A percentile compares a stretch with the other conserved stretches of the same genome.
Conservation (phyloP, 2,329 filamentous ascomycete genomes). For the Ceratocystis diversiconidia region DNA sequence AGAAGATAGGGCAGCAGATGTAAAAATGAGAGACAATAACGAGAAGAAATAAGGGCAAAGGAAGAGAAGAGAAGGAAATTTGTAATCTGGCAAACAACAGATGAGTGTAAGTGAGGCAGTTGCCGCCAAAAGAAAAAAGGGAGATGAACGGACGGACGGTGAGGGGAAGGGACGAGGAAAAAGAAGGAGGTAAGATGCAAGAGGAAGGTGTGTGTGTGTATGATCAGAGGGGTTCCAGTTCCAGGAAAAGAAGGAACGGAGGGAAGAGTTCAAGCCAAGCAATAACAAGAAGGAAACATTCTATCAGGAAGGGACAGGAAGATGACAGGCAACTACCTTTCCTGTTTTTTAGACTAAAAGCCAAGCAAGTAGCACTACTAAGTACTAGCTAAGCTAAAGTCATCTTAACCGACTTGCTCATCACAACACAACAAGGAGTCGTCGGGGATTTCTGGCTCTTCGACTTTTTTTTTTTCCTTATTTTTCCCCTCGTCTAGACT, state of each 20-base stretch:
- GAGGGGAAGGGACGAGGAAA: neutral
- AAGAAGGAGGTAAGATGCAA: neutral
- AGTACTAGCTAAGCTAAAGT: neutral
- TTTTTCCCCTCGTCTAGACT: neutral
- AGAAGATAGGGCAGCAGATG: neutral
- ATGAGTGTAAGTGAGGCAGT: neutral
- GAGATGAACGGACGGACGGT: neutral
- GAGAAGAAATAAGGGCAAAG: neutral
- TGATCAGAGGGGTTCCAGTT: constrained; percentile 1
- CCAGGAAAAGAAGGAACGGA: neutral
- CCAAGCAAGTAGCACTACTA: neutral
- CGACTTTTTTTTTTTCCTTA: neutral
- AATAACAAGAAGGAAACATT: neutral
- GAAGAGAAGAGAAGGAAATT: neutral
- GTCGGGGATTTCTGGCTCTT: constrained; percentile 2
- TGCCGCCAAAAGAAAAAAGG: neutral
- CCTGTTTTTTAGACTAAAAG: neutral
- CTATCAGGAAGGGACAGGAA: neutral
- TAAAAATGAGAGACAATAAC: neutral
- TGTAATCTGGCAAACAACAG: neutral
- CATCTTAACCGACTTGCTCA: constrained; percentile 4
- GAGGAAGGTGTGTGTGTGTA: neutral
- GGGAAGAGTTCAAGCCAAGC: neutral
- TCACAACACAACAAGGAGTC: neutral
- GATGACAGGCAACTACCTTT: constrained; percentile 6